A percentile compares a stretch with the other conserved stretches of the same genome.
Evolutionary conservation across 2,329 filamentous ascomycete species (phyloP).

Genomic region (Neofusicoccum ribis): DNA sequence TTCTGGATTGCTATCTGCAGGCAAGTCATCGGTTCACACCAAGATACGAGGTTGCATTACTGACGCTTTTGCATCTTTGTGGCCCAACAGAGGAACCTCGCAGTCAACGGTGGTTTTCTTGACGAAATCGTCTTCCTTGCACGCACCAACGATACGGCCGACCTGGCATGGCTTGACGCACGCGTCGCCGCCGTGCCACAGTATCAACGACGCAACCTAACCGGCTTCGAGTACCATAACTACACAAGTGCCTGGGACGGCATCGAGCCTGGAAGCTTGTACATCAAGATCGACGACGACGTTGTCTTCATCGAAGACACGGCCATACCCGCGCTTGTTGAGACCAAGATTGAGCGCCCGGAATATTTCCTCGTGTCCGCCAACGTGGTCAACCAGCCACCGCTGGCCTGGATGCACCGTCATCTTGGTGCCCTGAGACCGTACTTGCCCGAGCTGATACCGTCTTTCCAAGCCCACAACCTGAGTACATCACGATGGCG

Average conservation of each 20-base stretch:
- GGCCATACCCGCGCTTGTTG: conserved; percentile 55
- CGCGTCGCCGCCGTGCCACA: conserved; percentile 30
- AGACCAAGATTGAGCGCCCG: conserved; percentile 53
- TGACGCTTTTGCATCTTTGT: not conserved
- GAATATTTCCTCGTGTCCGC: conserved; percentile 54
- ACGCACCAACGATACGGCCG: conserved; percentile 36
- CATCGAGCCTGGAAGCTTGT: conserved; percentile 32
- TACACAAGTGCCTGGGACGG: conserved; percentile 23
- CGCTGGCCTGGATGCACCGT: conserved; percentile 56
- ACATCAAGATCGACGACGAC: conserved; percentile 47
- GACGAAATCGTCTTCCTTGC: conserved; percentile 45
- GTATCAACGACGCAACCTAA: conserved; percentile 27
- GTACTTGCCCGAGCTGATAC: conserved; percentile 53
- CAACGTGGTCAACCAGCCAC: conserved; percentile 60
- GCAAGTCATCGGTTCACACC: not conserved
- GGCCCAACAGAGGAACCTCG: conserved; percentile 38
- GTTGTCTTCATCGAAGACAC: conserved; percentile 44
- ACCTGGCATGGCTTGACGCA: conserved; percentile 39
- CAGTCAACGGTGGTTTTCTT: conserved; percentile 41
- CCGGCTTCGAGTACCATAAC: conserved; percentile 20
- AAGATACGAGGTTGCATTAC: not conserved
- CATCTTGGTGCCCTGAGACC: conserved; percentile 55
- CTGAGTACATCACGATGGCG: conserved; percentile 39
- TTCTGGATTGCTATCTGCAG: conserved; percentile 44
- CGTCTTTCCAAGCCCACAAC: conserved; percentile 21